Conservation (phyloP, 2,329 filamentous ascomycete species). For the Cercospora zeae-maydis region DNA sequence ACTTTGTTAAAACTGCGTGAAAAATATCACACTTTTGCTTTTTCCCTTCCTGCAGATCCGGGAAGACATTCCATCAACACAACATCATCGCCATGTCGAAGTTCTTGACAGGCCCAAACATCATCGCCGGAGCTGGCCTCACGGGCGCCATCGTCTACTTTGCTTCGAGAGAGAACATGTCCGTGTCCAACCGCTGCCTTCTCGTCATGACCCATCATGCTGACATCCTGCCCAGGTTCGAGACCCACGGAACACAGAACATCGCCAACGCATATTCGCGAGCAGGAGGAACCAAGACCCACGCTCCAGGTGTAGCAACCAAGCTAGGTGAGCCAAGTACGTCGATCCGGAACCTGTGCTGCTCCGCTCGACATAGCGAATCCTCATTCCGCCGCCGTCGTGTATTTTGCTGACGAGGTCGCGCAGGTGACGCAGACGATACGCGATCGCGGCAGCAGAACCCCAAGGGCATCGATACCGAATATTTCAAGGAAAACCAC, state of each 20-base stretch:
- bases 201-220: background rate
- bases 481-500: conserved; percentile 34
- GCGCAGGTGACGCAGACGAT: conserved; percentile 28
- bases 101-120: conserved; percentile 29
- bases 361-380: conserved; percentile 7
- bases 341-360: conserved; percentile 6
- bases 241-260: conserved; percentile 37
- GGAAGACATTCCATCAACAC: conserved; percentile 2
- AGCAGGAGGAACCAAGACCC: conserved; percentile 36
- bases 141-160: conserved; percentile 27
- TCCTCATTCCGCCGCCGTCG: background rate
- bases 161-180: conserved; percentile 8
- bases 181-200: background rate
- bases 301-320: conserved; percentile 37
- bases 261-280: conserved; percentile 36
- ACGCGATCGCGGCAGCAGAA: conserved; percentile 27
- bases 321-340: conserved; percentile 30
- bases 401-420: background rate
- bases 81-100: conserved; percentile 24
- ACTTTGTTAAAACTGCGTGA: background rate
- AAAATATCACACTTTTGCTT: conserved; percentile 1
- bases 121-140: conserved; percentile 30
- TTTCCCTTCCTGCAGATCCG: background rate
- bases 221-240: conserved; percentile 23
- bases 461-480: conserved; percentile 33